phyloP scores from a whole-genome alignment of 176 grass and related monocot genomes.

The Chloris gayana region DNA sequence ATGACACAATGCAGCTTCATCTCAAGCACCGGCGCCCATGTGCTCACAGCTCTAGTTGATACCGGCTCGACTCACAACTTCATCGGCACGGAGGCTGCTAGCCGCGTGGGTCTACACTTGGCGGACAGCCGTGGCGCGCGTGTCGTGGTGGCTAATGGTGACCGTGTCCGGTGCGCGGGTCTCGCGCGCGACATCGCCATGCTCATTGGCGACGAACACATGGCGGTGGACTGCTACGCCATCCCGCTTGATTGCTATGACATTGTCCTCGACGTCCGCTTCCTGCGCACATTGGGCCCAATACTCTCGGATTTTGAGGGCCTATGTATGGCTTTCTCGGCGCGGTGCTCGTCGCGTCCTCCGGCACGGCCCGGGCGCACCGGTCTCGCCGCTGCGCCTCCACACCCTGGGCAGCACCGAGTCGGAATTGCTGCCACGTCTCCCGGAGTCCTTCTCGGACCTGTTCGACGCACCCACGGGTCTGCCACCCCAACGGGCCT shows the following conservation, averaged over 20 bases:
- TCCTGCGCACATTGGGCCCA: not conserved
- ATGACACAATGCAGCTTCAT: not conserved
- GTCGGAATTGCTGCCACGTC: not conserved
- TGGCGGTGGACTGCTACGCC: not conserved
- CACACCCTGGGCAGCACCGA: too few species aligned
- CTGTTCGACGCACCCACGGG: too few species aligned
- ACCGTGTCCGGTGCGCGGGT: not conserved
- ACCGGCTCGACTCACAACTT: not conserved
- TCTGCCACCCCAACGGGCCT: too few species aligned
- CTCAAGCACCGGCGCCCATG: too few species aligned
- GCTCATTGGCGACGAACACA: not conserved
- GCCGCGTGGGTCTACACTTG: too few species aligned
- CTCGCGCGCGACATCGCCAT: not conserved
- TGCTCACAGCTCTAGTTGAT: not conserved
- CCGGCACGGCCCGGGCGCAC: not conserved
- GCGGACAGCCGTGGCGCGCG: not conserved
- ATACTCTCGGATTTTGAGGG: not conserved
- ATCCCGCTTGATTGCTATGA: not conserved
- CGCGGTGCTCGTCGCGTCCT: not conserved
- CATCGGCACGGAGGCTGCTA: not conserved
- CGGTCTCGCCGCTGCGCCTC: too few species aligned
- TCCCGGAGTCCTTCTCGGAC: accelerated
- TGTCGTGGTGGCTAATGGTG: not conserved
- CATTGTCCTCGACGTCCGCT: not conserved
- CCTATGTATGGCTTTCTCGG: not conserved